Conservation (phyloP, 805 yeast species). For the Ogataea chonburiensis region DNA sequence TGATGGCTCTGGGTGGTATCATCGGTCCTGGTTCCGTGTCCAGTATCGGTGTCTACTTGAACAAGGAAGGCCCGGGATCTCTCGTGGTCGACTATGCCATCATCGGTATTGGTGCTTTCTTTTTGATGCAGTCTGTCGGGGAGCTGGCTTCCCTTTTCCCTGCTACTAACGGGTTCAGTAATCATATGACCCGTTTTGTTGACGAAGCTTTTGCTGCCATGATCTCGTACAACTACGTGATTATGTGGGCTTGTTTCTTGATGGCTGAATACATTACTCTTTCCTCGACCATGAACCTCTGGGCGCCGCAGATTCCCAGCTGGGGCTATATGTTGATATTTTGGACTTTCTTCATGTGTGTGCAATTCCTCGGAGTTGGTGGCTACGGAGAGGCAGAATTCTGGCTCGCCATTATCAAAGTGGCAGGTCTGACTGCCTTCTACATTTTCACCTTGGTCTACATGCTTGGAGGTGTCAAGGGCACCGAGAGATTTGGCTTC, state of each 20-base stretch:
- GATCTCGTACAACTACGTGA: constrained; percentile 47
- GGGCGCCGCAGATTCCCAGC: constrained; percentile 53
- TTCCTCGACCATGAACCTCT: constrained; percentile 46
- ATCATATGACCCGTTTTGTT: constrained; percentile 47
- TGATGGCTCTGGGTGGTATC: constrained; percentile 53
- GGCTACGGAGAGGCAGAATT: constrained; percentile 58
- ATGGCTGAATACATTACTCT: constrained; percentile 53
- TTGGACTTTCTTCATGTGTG: constrained; percentile 48
- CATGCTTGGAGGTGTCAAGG: constrained; percentile 38
- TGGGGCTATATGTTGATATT: constrained; percentile 54
- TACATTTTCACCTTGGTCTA: constrained; percentile 41
- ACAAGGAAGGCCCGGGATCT: constrained; percentile 49
- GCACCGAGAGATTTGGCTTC: constrained; percentile 26
- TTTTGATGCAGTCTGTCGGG: constrained; percentile 53
- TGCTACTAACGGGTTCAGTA: constrained; percentile 41
- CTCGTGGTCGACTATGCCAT: constrained; percentile 46
- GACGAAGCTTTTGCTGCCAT: constrained; percentile 54
- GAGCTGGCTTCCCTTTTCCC: constrained; percentile 48
- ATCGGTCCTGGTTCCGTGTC: constrained; percentile 56
- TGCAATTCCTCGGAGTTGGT: constrained; percentile 49
- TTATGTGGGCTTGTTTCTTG: constrained; percentile 52
- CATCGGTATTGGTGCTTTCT: constrained; percentile 47
- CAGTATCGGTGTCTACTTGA: constrained; percentile 45
- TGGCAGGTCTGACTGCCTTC: constrained; percentile 37
- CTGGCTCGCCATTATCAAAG: constrained; percentile 49